Percentiles rank a stretch among this genome's conserved stretches.
Conservation (phyloP, 1,284 basidiomycete genomes). For the Leccinum angustisporum region DNA sequence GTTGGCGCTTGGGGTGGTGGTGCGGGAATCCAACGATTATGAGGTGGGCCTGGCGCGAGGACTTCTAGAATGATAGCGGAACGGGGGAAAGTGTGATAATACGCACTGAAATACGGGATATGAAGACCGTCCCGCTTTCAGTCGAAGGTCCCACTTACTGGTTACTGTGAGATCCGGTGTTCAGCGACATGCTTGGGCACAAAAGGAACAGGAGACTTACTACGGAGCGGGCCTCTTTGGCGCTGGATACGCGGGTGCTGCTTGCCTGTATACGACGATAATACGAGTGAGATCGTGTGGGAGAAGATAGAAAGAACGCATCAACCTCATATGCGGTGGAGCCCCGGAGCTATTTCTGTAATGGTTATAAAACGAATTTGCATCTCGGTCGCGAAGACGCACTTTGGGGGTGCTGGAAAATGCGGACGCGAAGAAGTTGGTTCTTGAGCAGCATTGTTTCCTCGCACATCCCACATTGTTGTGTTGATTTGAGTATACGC, state of each 20-base stretch:
- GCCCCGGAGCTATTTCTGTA: slow-evolving; percentile 10
- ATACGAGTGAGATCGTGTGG: not conserved
- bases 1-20: not conserved
- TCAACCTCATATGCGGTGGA: slow-evolving; percentile 21
- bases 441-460: slow-evolving; percentile 14
- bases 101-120: slow-evolving; percentile 16
- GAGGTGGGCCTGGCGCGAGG: not conserved
- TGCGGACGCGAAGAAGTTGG: slow-evolving; percentile 15
- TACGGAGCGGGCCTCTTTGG: slow-evolving; percentile 21
- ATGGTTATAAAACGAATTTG: slow-evolving; percentile 2
- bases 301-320: not conserved
- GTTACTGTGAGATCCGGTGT: slow-evolving; percentile 11
- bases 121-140: slow-evolving; percentile 16
- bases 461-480: slow-evolving; percentile 32
- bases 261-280: slow-evolving; percentile 17
- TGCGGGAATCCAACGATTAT: not conserved
- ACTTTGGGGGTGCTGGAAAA: slow-evolving; percentile 20
- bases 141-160: slow-evolving; percentile 25
- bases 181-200: slow-evolving; percentile 7
- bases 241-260: slow-evolving; percentile 13
- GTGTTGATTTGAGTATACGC: slow-evolving; percentile 34
- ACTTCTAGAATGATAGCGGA: slow-evolving; percentile 10
- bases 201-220: slow-evolving; percentile 14
- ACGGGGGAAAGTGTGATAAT: slow-evolving; percentile 34
- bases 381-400: slow-evolving; percentile 7